Percentiles rank a stretch among this genome's conserved stretches.
Evolutionary conservation across 192 early-diverging fungal species (phyloP).

Genomic region (Linderina pennispora): DNA sequence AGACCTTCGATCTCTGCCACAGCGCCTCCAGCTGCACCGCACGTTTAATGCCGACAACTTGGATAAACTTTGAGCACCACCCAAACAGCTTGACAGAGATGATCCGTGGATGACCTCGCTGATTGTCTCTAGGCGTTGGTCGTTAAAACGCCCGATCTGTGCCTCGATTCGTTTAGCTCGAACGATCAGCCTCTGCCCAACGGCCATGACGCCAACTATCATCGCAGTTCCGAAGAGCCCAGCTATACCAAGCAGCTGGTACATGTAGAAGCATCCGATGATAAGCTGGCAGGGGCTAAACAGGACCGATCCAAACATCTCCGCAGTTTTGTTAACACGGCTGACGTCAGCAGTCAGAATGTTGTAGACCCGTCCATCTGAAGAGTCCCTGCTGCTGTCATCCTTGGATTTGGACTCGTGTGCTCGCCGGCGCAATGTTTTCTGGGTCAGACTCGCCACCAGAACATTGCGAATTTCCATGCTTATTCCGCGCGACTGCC

Average conservation of each 20-base stretch:
- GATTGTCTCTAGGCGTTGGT: conserved; percentile 67
- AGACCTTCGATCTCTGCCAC: conserved; percentile 44
- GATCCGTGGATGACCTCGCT: conserved; percentile 87
- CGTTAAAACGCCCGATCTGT: conserved; percentile 51
- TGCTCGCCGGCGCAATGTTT: conserved; percentile 49
- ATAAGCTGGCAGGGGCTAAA: no score
- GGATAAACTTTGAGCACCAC: conserved; percentile 68
- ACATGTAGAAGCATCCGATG: conserved; percentile 64
- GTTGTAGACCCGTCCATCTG: no score
- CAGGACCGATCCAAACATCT: no score
- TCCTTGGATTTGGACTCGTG: conserved; percentile 35
- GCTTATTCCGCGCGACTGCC: conserved; percentile 53
- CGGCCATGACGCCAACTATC: conserved; percentile 54
- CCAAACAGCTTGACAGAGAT: conserved; percentile 87
- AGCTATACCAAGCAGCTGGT: conserved; percentile 68
- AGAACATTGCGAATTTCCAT: conserved; percentile 52
- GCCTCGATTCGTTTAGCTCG: conserved; percentile 50
- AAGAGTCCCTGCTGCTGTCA: no score
- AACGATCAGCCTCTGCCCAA: conserved; percentile 47
- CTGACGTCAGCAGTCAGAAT: no score
- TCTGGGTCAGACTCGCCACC: conserved; percentile 54
- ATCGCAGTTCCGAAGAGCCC: conserved; percentile 66
- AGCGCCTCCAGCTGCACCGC: conserved; percentile 56
- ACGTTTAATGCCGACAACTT: conserved; percentile 56
- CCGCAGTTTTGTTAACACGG: no score